phyloP scores from a whole-genome alignment of 441 rosid species.

The Iberis amara region DNA sequence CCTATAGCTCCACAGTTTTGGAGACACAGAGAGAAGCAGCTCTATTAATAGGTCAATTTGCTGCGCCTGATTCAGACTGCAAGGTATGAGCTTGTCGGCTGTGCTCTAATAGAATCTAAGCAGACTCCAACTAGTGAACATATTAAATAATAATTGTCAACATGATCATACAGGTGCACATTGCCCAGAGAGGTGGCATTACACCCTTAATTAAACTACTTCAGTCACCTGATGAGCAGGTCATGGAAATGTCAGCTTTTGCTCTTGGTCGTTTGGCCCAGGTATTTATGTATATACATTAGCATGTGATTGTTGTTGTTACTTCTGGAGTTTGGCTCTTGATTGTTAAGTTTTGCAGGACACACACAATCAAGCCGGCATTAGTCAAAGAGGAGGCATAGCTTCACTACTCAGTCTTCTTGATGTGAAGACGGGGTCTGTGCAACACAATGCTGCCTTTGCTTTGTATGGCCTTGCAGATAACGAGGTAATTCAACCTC shows the following conservation, averaged over 20 bases:
- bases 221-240: conserved; percentile 50
- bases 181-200: conserved; percentile 68
- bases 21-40: conserved; percentile 79
- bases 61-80: conserved; percentile 68
- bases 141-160: conserved; percentile 1
- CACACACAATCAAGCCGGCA: conserved; percentile 65
- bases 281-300: conserved; percentile 30
- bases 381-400: conserved; percentile 56
- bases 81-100: conserved; percentile 38
- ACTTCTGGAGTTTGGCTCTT: conserved; percentile 9
- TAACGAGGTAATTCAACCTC: conserved; percentile 43
- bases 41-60: conserved; percentile 65
- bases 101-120: neutral
- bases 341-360: conserved; percentile 37
- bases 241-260: conserved; percentile 71
- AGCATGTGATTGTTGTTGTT: conserved; percentile 11
- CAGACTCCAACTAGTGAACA: neutral
- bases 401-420: conserved; percentile 48
- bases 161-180: conserved; percentile 50
- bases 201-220: conserved; percentile 62
- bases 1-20: conserved; percentile 49
- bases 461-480: conserved; percentile 65
- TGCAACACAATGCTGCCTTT: conserved; percentile 75
- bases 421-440: conserved; percentile 48
- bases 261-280: conserved; percentile 73